A percentile compares a stretch with the other conserved stretches of the same genome.
Conservation (phyloP, 2,329 filamentous ascomycete species). For the Akanthomyces uredinophilus region DNA sequence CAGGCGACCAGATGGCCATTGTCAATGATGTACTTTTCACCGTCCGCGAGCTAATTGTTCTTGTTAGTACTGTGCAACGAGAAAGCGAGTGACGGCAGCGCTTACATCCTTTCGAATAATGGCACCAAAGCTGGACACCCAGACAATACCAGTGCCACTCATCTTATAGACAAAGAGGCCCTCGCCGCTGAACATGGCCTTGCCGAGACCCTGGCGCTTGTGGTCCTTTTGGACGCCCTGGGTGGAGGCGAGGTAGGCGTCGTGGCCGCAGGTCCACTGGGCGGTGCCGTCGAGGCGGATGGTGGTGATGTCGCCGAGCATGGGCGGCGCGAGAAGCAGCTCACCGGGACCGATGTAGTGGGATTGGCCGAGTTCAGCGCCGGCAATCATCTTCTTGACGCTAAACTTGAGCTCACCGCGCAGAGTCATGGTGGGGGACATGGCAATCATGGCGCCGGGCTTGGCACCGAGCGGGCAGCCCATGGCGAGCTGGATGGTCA, state of each 20-base stretch:
- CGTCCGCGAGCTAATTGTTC: conserved; percentile 45
- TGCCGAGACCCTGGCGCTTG: conserved; percentile 78
- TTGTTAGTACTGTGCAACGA: conserved; percentile 22
- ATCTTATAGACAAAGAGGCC: conserved; percentile 89
- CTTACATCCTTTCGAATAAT: conserved; percentile 91
- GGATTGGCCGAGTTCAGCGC: conserved; percentile 73
- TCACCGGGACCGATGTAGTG: conserved; percentile 88
- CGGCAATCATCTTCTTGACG: conserved; percentile 83
- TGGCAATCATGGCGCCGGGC: conserved; percentile 88
- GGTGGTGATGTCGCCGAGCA: conserved; percentile 79
- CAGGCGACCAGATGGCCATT: conserved; percentile 93
- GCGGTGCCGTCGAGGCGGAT: conserved; percentile 68
- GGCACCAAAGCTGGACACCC: conserved; percentile 89
- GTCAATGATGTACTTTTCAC: conserved; percentile 87
- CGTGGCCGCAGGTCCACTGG: conserved; percentile 79
- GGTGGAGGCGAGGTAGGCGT: conserved; percentile 80
- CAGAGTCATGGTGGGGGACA: conserved; percentile 82
- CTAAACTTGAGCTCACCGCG: conserved; percentile 80
- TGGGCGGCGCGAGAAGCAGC: conserved; percentile 72
- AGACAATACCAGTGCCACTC: conserved; percentile 72
- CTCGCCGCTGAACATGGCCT: conserved; percentile 91
- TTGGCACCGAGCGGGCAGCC: conserved; percentile 78
- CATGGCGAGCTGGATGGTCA: conserved; percentile 85
- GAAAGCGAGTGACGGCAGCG: neutral
- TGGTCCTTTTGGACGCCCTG: conserved; percentile 85